phyloP scores from a whole-genome alignment of 2,329 filamentous ascomycete genomes.

The Rhinocladiella mackenziei region DNA sequence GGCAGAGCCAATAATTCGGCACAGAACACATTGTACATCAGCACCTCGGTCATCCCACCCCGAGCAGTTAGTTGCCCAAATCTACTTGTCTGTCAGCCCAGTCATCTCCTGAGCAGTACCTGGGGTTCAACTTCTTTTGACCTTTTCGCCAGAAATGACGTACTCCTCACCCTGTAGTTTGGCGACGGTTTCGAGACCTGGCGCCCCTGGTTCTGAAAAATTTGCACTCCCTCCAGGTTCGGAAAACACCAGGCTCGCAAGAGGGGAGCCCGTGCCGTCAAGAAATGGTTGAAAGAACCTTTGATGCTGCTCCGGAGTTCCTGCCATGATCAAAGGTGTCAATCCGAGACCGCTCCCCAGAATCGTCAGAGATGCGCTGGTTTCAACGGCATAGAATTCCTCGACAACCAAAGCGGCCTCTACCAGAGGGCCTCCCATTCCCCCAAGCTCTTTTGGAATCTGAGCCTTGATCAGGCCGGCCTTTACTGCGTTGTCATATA shows the following conservation, averaged over 20 bases:
- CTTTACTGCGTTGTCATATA: slow-evolving; percentile 45
- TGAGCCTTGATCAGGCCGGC: slow-evolving; percentile 49
- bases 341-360: slow-evolving; percentile 52
- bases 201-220: slow-evolving; percentile 48
- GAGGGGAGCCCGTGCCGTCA: slow-evolving; percentile 41
- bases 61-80: slow-evolving; percentile 54
- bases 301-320: slow-evolving; percentile 39
- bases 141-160: slow-evolving; percentile 54
- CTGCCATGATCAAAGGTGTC: slow-evolving; percentile 48
- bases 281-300: slow-evolving; percentile 51
- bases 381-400: slow-evolving; percentile 52
- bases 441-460: slow-evolving; percentile 46
- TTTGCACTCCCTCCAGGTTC: slow-evolving; percentile 53
- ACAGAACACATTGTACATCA: slow-evolving; percentile 52
- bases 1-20: slow-evolving; percentile 38
- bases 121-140: no score
- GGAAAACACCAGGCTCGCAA: slow-evolving; percentile 51
- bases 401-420: slow-evolving; percentile 52
- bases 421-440: slow-evolving; percentile 43
- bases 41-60: slow-evolving; percentile 54
- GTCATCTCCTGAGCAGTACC: no score
- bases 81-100: slow-evolving; percentile 32
- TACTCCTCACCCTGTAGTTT: slow-evolving; percentile 48
- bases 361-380: slow-evolving; percentile 48
- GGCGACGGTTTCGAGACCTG: slow-evolving; percentile 50